Evolutionary conservation across 768 basidiomycete species (phyloP).

Genomic region (Trametes cubensis): DNA sequence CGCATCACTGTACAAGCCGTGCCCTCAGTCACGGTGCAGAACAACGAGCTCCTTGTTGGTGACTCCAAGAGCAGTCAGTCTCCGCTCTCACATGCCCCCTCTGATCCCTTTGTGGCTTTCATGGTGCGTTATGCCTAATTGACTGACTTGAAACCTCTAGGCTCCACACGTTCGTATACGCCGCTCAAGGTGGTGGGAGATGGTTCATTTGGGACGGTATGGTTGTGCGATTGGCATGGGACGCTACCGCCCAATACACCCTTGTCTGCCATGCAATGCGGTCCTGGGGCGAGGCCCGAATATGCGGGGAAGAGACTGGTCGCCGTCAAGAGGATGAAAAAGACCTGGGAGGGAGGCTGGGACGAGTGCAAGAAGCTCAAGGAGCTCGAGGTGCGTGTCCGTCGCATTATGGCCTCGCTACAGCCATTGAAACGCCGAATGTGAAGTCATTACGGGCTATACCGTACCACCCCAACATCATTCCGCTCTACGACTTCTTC

Average conservation of each 20-base stretch:
- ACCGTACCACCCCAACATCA: constrained; percentile 94
- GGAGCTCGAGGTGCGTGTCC: constrained; percentile 81
- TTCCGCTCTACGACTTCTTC: constrained; percentile 98
- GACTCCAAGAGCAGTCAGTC: constrained; percentile 69
- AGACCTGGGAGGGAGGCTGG: constrained; percentile 97
- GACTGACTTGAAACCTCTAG: constrained; percentile 42
- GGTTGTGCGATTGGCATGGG: constrained; percentile 99
- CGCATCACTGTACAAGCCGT: constrained; percentile 71
- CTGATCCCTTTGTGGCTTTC: constrained; percentile 13
- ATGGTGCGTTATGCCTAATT: constrained; percentile 18
- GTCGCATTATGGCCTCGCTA: constrained; percentile 16
- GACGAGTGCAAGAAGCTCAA: constrained; percentile 94
- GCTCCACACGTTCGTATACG: constrained; percentile 86
- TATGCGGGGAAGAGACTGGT: constrained; percentile 94
- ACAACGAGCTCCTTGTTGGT: constrained; percentile 73
- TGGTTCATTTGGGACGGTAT: constrained; percentile 98
- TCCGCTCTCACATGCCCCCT: constrained; percentile 6
- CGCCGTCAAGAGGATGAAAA: constrained; percentile 98
- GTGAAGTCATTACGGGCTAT: constrained; percentile 89
- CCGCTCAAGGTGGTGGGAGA: constrained; percentile 96
- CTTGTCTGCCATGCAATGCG: constrained; percentile 94
- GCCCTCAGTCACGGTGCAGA: constrained; percentile 74
- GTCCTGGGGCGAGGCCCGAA: constrained; percentile 88
- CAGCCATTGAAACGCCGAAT: constrained; percentile 23
- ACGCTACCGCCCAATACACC: constrained; percentile 89